Percentiles rank a stretch among this genome's conserved stretches.
Conservation (phyloP, 768 basidiomycete species). For the Tricholoma furcatifolium region DNA sequence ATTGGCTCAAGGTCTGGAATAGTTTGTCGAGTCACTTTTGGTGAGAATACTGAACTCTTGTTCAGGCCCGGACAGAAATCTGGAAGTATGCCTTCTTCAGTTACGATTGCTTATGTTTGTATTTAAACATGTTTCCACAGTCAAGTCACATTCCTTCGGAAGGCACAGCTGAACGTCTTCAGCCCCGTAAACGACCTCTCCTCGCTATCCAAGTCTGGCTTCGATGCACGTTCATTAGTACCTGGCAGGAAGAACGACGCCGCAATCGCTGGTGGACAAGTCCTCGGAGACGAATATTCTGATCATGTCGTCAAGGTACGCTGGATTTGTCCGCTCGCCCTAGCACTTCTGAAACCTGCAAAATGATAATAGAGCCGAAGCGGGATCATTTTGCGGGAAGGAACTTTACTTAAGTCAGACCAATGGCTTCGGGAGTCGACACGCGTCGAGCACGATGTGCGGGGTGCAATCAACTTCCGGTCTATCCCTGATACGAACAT, state of each 20-base stretch:
- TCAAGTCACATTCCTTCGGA: conserved; percentile 84
- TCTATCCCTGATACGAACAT: conserved; percentile 77
- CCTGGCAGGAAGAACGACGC: conserved; percentile 74
- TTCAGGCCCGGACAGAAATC: conserved; percentile 79
- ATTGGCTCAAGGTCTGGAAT: conserved; percentile 90
- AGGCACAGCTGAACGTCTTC: conserved; percentile 85
- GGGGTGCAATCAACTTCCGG: conserved; percentile 95
- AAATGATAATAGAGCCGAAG: conserved; percentile 64
- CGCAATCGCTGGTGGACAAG: conserved; percentile 75
- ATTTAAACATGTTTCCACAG: conserved; percentile 35
- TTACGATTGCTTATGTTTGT: neutral
- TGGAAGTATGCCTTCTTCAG: conserved; percentile 67
- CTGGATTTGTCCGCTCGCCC: neutral
- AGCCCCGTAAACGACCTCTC: conserved; percentile 89
- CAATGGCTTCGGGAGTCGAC: conserved; percentile 81
- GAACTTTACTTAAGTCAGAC: conserved; percentile 91
- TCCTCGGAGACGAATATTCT: conserved; percentile 94
- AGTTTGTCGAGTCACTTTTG: conserved; percentile 8
- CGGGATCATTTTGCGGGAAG: conserved; percentile 91
- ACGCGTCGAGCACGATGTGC: conserved; percentile 63
- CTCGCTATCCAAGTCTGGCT: conserved; percentile 68
- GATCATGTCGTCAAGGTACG: conserved; percentile 86
- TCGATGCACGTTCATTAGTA: conserved; percentile 53
- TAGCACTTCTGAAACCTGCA: neutral
- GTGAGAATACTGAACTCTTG: neutral